phyloP scores from a whole-genome alignment of 345 rosid genomes.

The Cochlearia excelsa region DNA sequence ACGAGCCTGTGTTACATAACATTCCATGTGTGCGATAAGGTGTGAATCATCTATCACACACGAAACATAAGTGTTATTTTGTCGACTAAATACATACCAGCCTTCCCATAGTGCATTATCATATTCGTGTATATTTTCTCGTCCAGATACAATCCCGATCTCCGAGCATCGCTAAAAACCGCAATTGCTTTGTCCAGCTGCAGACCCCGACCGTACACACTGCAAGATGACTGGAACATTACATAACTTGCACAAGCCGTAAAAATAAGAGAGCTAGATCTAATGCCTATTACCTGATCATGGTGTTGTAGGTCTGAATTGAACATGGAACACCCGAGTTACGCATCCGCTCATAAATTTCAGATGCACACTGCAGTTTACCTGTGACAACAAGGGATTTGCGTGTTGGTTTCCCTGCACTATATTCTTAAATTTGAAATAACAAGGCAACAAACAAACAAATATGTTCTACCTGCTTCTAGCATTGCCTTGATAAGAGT shows the following conservation, averaged over 20 bases:
- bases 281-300: slow-evolving; percentile 55
- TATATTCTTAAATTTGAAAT: slow-evolving; percentile 10
- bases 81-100: slow-evolving; percentile 44
- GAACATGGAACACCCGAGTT: slow-evolving; percentile 53
- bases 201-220: slow-evolving; percentile 65
- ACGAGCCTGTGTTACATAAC: slow-evolving; percentile 9
- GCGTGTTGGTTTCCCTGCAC: slow-evolving; percentile 17
- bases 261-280: slow-evolving; percentile 9
- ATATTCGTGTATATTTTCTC: slow-evolving; percentile 83
- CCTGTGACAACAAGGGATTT: slow-evolving; percentile 44
- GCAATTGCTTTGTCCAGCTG: slow-evolving; percentile 66
- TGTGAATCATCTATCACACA: slow-evolving; percentile 2
- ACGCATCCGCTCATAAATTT: slow-evolving; percentile 61
- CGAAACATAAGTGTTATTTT: background rate
- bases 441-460: slow-evolving; percentile 10
- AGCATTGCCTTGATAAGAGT: slow-evolving; percentile 86
- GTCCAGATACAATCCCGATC: slow-evolving; percentile 51
- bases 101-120: slow-evolving; percentile 63
- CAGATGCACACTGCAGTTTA: slow-evolving; percentile 56
- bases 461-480: slow-evolving; percentile 58
- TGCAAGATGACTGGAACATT: slow-evolving; percentile 35
- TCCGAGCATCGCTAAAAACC: slow-evolving; percentile 47
- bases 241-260: slow-evolving; percentile 14
- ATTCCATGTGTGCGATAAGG: background rate
- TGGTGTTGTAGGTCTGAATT: slow-evolving; percentile 67